Evolutionary conservation across 371 early-diverging fungal genomes (phyloP).

Genomic region (Rhizopus microsporus): DNA sequence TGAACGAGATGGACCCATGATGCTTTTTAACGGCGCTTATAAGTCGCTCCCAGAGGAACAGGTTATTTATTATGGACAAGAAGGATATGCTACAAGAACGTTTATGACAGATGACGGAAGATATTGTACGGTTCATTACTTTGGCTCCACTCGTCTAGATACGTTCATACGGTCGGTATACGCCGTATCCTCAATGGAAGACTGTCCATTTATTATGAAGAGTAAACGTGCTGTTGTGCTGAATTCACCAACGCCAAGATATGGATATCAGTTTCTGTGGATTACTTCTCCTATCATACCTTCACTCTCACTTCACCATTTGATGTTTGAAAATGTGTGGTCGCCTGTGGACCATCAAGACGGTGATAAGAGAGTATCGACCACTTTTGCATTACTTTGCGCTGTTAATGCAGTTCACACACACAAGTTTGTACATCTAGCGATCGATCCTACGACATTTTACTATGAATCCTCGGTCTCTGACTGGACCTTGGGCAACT

Average conservation of each 20-base stretch:
- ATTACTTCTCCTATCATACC: slow-evolving; percentile 26
- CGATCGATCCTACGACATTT: slow-evolving; percentile 17
- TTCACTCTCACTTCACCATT: slow-evolving; percentile 14
- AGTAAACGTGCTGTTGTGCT: slow-evolving; percentile 21
- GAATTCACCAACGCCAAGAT: slow-evolving; percentile 15
- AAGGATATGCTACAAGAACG: slow-evolving; percentile 17
- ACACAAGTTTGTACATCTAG: slow-evolving; percentile 17
- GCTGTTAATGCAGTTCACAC: slow-evolving; percentile 16
- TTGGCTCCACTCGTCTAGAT: slow-evolving; percentile 9
- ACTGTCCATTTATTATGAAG: slow-evolving; percentile 3
- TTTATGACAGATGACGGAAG: slow-evolving; percentile 14
- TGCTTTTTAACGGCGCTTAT: slow-evolving; percentile 20
- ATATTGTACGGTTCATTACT: slow-evolving; percentile 23
- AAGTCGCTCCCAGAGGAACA: slow-evolving; percentile 8
- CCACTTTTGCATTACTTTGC: slow-evolving; percentile 12
- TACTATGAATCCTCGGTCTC: slow-evolving; percentile 16
- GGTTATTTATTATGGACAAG: slow-evolving; percentile 1
- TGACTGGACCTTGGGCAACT: slow-evolving; percentile 24
- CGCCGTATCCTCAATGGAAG: slow-evolving; percentile 3
- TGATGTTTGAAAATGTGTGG: slow-evolving; percentile 7
- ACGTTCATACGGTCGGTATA: slow-evolving; percentile 21
- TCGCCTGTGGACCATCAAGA: slow-evolving; percentile 9
- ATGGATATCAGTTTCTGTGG: slow-evolving; percentile 24
- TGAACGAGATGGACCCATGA: slow-evolving; percentile 10
- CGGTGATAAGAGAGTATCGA: slow-evolving; percentile 23